A percentile compares a stretch with the other conserved stretches of the same genome.
phyloP scores from a whole-genome alignment of 345 rosid species.

The Syzygium aqueum region DNA sequence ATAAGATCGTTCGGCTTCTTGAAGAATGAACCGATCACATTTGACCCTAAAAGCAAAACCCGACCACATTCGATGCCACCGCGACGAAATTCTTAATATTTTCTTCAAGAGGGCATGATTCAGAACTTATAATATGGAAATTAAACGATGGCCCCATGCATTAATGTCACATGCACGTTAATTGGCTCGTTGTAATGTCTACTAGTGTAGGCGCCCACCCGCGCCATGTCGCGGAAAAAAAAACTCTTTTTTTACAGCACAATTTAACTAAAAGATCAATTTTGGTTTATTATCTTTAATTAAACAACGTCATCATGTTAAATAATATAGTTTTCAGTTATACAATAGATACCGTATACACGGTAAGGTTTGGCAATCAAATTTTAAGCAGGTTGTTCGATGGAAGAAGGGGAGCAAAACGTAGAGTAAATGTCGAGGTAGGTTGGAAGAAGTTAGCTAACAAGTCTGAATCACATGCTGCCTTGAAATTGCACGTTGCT shows the following conservation, averaged over 20 bases:
- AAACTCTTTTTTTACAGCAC: background rate
- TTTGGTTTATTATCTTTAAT: background rate
- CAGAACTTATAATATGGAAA: too few species aligned
- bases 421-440: background rate
- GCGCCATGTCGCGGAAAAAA: background rate
- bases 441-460: background rate
- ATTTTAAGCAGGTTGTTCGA: background rate
- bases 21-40: too few species aligned
- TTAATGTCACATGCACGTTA: too few species aligned
- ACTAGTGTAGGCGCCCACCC: background rate
- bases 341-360: background rate
- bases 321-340: background rate
- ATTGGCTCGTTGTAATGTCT: too few species aligned
- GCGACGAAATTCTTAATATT: too few species aligned
- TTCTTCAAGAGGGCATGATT: too few species aligned
- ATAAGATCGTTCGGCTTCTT: background rate
- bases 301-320: background rate
- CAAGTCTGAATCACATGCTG: background rate
- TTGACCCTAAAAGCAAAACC: too few species aligned
- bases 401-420: background rate
- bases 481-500: background rate
- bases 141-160: too few species aligned
- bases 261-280: background rate
- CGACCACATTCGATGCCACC: too few species aligned
- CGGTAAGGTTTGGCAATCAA: background rate